Evolutionary conservation across 2,329 filamentous ascomycete genomes (phyloP), one percentile per base, ranked within the genome.

Genomic region (Botrytis fabae): DNA sequence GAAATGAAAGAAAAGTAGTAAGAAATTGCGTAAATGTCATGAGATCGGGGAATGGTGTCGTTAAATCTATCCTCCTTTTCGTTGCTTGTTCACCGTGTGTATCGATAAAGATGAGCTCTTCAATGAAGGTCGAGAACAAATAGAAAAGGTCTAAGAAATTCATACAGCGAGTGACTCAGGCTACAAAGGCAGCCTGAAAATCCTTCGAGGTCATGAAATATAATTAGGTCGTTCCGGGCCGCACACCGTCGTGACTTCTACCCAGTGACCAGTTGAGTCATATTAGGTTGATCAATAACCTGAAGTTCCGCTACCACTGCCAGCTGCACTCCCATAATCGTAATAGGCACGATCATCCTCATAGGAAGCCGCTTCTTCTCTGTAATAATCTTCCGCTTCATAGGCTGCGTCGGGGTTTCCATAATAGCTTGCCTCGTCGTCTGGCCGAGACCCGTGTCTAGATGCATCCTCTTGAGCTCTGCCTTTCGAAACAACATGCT

Each of bases 401-500:
- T 77, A 78, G n/a, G 66, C 48, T 18, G 72, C 73, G 35, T 75
- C 74, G 25, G 69, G 57, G 20, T 65, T 46, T 35, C 74, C 75
- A 70, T 79, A 77, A 38, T 72, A 72, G 57, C 78, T 77, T 46
- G 75, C 71, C 8, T 78, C 78, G 35, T 78, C 76, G 25, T 78
- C 76, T 38, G 74, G 71, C 60, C 75, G 70, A 28, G 83, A 83
- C 44, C 81, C 83, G 59, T 80, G 78, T 64, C 81, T 79, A 9
- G 83, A 85, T 69, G 79, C 82, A 73, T 83, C 82, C 75, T 86
- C 84, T 74, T 83, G 84, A 42, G 78, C 81, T 74, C 82, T 84
- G 22, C 85, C 85, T 40, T 81, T 80, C 54, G 82, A 81, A 48
- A 87, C 81, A 20, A 86, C 81, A 74, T 87, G 83, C 57, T 83